Percentiles rank a stretch among this genome's conserved stretches.
Evolutionary conservation across 805 yeast species (phyloP).

Genomic region (Yarrowia porcina): DNA sequence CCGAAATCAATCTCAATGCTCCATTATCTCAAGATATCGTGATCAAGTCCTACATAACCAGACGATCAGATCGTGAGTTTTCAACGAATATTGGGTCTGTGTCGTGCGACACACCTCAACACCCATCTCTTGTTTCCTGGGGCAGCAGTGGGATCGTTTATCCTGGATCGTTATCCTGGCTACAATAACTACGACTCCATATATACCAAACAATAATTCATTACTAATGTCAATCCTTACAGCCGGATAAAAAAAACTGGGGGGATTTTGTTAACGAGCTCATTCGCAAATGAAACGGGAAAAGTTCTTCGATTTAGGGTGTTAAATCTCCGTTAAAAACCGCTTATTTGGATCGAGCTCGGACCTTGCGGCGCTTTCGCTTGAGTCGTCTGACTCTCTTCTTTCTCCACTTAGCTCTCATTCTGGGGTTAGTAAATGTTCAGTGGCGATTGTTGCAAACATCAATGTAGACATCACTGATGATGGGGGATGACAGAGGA

Average conservation of each 20-base stretch:
- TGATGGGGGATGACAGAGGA: not conserved
- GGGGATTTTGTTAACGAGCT: conserved; percentile 18
- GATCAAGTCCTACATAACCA: no score
- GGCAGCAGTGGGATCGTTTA: no score
- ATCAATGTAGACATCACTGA: no score
- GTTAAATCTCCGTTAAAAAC: conserved; percentile 22
- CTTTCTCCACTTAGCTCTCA: conserved; percentile 91
- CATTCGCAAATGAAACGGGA: conserved; percentile 18
- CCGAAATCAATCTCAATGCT: no score
- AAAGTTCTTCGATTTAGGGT: conserved; percentile 17
- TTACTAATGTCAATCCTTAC: conserved; percentile 22
- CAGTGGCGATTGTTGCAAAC: not conserved
- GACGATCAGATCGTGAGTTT: no score
- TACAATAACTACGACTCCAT: not conserved
- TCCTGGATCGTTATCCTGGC: no score
- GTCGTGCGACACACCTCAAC: no score
- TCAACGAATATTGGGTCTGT: no score
- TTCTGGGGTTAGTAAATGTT: conserved; percentile 9
- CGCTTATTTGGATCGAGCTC: conserved; percentile 67
- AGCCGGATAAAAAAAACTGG: conserved; percentile 15
- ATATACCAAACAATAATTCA: conserved; percentile 22
- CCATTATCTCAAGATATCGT: no score
- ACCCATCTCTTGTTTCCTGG: no score
- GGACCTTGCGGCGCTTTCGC: conserved; percentile 99
- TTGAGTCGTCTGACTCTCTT: conserved; percentile 99